These are phyloP conservation scores for Saprolegnia parasitica DNA, from an alignment of 352 stramenopile genomes.

Conservation along the genomic window DNA sequence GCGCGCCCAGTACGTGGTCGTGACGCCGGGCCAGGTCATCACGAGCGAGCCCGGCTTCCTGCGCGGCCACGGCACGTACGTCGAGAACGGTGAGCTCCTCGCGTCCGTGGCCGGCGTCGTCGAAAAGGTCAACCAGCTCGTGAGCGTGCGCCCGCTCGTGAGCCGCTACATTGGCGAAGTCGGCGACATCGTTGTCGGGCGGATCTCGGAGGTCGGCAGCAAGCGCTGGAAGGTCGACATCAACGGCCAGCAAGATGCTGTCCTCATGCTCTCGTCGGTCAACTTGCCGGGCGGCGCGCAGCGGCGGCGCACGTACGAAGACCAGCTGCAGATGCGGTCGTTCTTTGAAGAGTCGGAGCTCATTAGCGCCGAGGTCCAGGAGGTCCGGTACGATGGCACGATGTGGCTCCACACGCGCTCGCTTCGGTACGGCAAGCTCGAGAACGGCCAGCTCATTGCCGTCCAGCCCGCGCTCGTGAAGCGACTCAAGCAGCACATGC, in stretches of 20 bases:
- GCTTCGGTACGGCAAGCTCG: conserved; percentile 92
- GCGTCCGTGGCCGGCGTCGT: conserved; percentile 92
- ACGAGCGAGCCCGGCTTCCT: conserved; percentile 78
- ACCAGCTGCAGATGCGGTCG: conserved; percentile 95
- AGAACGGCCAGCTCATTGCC: conserved; percentile 91
- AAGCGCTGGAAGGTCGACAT: conserved; percentile 96
- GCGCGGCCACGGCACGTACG: conserved; percentile 93
- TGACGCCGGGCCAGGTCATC: conserved; percentile 73
- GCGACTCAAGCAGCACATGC: conserved; percentile 93
- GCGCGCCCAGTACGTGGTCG: conserved; percentile 45
- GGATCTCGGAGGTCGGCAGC: conserved; percentile 89
- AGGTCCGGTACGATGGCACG: conserved; percentile 88
- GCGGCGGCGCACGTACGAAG: conserved; percentile 94
- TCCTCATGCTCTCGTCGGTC: conserved; percentile 92
- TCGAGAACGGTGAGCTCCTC: conserved; percentile 86
- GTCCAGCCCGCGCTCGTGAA: conserved; percentile 89
- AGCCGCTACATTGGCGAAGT: conserved; percentile 92
- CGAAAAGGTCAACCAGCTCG: conserved; percentile 95
- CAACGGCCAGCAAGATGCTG: conserved; percentile 73
- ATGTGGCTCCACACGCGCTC: conserved; percentile 92
- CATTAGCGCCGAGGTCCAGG: conserved; percentile 89
- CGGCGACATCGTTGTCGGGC: conserved; percentile 96
- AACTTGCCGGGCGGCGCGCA: conserved; percentile 94
- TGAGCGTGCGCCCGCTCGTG: conserved; percentile 89
- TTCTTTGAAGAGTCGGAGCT: conserved; percentile 95